phyloP scores from a whole-genome alignment of 2,329 filamentous ascomycete species.

The Xenosphaeropsis pyriputrescens region DNA sequence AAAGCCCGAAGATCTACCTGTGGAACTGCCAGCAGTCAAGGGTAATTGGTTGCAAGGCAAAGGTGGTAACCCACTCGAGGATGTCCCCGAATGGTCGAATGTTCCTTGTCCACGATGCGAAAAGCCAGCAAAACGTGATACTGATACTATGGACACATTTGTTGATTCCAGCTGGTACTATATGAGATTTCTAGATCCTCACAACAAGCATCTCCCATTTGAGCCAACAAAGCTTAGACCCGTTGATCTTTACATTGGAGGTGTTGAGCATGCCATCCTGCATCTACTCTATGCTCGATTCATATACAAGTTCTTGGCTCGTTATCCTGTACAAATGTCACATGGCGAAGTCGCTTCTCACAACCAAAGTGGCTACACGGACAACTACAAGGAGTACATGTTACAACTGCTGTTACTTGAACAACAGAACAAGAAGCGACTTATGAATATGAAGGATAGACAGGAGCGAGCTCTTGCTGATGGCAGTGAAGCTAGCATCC shows the following conservation, averaged over 20 bases:
- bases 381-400: too few species aligned
- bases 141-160: conserved; percentile 93
- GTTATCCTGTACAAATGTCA: too few species aligned
- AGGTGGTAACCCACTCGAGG: conserved; percentile 63
- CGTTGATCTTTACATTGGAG: conserved; percentile 80
- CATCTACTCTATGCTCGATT: conserved; percentile 83
- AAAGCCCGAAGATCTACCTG: conserved; percentile 60
- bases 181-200: conserved; percentile 61
- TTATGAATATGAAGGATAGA: too few species aligned
- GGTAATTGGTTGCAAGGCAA: conserved; percentile 54
- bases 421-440: too few species aligned
- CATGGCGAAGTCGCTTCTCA: too few species aligned
- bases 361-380: too few species aligned
- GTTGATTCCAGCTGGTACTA: conserved; percentile 95
- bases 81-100: conserved; percentile 58
- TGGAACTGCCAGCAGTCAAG: conserved; percentile 55
- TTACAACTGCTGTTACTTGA: too few species aligned
- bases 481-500: too few species aligned
- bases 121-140: conserved; percentile 61
- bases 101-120: conserved; percentile 62
- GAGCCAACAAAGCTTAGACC: conserved; percentile 46
- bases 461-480: too few species aligned
- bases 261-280: conserved; percentile 81
- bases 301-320: conserved; percentile 71
- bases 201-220: conserved; percentile 47